Conservation (phyloP, 805 yeast genomes). For the Zygosaccharomyces siamensis region DNA sequence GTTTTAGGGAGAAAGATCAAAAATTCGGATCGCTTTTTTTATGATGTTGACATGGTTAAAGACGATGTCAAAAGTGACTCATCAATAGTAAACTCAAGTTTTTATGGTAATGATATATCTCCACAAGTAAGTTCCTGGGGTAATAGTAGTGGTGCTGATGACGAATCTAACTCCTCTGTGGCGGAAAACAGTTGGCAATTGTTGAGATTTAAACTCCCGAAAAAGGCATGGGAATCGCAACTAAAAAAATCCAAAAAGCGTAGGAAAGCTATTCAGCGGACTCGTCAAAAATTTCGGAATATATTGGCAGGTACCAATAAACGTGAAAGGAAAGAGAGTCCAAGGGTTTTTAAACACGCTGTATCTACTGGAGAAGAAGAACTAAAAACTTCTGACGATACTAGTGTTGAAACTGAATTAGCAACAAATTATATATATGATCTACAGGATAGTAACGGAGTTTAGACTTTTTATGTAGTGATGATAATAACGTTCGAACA, state of each 20-base stretch:
- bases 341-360: background rate
- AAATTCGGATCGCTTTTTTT: conserved; percentile 28
- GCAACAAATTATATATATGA: conserved; percentile 31
- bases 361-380: background rate
- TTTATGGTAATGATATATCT: background rate
- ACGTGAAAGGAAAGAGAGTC: background rate
- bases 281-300: conserved; percentile 2
- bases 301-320: conserved; percentile 6
- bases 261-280: conserved; percentile 6
- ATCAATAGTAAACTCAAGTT: background rate
- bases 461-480: background rate
- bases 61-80: background rate
- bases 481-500: background rate
- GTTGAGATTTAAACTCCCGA: conserved; percentile 7
- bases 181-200: background rate
- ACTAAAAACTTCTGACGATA: conserved; percentile 7
- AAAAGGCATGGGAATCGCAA: conserved; percentile 13
- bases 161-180: background rate
- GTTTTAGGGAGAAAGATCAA: conserved; percentile 32
- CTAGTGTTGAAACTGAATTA: conserved; percentile 31
- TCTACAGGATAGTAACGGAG: conserved; percentile 11
- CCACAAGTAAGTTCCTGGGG: background rate
- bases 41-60: conserved; percentile 24
- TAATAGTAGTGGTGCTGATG: background rate
- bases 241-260: conserved; percentile 11